A percentile compares a stretch with the other conserved stretches of the same genome.
phyloP scores from a whole-genome alignment of 208 protist genomes.

The Trichomonas vaginalis region DNA sequence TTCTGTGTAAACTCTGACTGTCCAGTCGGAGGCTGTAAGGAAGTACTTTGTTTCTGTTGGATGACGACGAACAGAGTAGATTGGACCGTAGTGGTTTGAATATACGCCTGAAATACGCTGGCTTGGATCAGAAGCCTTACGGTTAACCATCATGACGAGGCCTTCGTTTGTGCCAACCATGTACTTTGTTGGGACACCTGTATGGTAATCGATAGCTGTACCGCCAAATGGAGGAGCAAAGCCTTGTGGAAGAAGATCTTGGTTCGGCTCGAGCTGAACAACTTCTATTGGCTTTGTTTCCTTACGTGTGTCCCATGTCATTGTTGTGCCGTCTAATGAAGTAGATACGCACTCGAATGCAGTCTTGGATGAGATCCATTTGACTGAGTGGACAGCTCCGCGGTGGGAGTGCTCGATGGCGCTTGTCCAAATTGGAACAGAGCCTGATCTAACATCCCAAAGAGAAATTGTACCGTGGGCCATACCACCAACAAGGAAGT shows the following conservation, averaged over 20 bases:
- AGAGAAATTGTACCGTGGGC: background rate
- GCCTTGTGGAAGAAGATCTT: background rate
- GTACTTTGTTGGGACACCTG: conserved; percentile 14
- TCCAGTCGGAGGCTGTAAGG: background rate
- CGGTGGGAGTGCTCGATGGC: background rate
- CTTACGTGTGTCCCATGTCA: background rate
- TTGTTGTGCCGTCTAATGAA: background rate
- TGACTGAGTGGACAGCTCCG: background rate
- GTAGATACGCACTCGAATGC: conserved; percentile 8
- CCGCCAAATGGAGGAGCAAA: background rate
- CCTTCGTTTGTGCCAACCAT: conserved; percentile 3
- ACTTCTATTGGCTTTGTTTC: background rate
- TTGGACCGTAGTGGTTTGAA: background rate
- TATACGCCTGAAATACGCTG: background rate
- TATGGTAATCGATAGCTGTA: background rate
- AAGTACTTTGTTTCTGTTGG: conserved; percentile 17
- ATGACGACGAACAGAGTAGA: background rate
- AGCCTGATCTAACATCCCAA: conserved; percentile 4
- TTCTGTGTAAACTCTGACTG: background rate
- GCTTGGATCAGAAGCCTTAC: background rate
- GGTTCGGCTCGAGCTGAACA: background rate
- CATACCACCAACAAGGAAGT: background rate
- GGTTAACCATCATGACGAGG: background rate
- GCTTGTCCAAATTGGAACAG: background rate
- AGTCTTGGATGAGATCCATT: background rate